phyloP scores from a whole-genome alignment of 257 asterid genomes.

The Capsicum chinense region DNA sequence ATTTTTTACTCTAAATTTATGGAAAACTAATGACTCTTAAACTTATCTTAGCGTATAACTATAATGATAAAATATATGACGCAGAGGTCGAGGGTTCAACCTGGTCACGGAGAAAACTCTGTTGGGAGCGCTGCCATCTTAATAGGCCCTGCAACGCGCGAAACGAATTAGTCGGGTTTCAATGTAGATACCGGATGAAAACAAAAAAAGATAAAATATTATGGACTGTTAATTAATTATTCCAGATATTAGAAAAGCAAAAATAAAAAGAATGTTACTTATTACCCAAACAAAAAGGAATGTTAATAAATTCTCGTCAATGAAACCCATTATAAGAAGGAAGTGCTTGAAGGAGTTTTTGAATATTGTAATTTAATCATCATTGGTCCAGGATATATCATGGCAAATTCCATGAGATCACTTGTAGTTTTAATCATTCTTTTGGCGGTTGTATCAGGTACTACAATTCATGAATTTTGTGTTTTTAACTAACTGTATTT shows the following conservation, averaged over 20 bases:
- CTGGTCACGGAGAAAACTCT: too few relatives aligned
- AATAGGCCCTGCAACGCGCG: too few relatives aligned
- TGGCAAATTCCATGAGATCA: not conserved
- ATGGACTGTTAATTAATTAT: not conserved
- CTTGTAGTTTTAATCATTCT: not conserved
- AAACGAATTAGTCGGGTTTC: too few relatives aligned
- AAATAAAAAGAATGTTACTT: not conserved
- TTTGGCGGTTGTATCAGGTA: not conserved
- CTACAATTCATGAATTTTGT: not conserved
- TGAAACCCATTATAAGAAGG: not conserved
- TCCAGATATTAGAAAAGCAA: not conserved
- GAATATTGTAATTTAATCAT: not conserved
- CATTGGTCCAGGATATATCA: not conserved
- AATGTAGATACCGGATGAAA: too few relatives aligned
- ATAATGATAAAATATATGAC: not conserved
- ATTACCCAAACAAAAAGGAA: not conserved
- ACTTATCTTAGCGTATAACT: not conserved
- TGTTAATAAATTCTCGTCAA: not conserved
- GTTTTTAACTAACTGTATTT: not conserved
- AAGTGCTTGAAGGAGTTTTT: not conserved
- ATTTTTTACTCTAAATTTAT: too few relatives aligned
- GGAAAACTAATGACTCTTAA: not conserved
- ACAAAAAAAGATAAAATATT: not conserved
- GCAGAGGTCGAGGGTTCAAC: too few relatives aligned
- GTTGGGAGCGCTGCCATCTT: too few relatives aligned